phyloP scores from a whole-genome alignment of 106 monocot genomes.

The Allium sativum region DNA sequence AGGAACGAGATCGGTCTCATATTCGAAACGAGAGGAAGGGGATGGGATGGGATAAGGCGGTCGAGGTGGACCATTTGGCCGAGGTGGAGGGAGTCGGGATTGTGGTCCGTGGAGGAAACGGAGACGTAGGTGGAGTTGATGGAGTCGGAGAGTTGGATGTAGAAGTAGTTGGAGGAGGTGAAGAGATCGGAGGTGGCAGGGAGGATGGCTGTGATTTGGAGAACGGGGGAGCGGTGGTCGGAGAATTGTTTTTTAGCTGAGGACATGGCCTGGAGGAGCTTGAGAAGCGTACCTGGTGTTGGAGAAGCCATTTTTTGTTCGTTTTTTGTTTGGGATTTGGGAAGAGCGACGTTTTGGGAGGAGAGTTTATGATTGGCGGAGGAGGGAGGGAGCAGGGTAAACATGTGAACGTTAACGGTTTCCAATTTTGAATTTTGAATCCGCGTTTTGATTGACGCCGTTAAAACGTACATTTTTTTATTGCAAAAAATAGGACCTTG shows the following conservation, averaged over 20 bases:
- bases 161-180: constrained; percentile 47
- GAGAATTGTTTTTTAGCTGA: constrained; percentile 18
- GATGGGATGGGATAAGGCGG: constrained; percentile 58
- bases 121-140: constrained; percentile 85
- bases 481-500: no score
- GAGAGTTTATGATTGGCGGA: no score
- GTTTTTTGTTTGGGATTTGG: neutral
- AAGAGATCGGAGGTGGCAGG: constrained; percentile 62
- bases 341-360: neutral
- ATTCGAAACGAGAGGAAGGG: constrained; percentile 49
- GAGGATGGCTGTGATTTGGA: constrained; percentile 77
- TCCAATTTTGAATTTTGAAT: constrained; percentile 5
- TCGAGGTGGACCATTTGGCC: constrained; percentile 78
- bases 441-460: no score
- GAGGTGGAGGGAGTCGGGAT: constrained; percentile 42
- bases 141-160: constrained; percentile 93
- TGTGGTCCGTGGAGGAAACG: constrained; percentile 43
- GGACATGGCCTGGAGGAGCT: constrained; percentile 87
- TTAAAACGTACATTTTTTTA: no score
- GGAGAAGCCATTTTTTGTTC: constrained; percentile 61
- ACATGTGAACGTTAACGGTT: neutral
- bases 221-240: constrained; percentile 72
- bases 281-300: constrained; percentile 79
- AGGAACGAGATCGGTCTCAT: constrained; percentile 39
- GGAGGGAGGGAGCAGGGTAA: neutral